Evolutionary conservation across 1,284 basidiomycete species (phyloP).

Genomic region (Coniferiporia weirii): DNA sequence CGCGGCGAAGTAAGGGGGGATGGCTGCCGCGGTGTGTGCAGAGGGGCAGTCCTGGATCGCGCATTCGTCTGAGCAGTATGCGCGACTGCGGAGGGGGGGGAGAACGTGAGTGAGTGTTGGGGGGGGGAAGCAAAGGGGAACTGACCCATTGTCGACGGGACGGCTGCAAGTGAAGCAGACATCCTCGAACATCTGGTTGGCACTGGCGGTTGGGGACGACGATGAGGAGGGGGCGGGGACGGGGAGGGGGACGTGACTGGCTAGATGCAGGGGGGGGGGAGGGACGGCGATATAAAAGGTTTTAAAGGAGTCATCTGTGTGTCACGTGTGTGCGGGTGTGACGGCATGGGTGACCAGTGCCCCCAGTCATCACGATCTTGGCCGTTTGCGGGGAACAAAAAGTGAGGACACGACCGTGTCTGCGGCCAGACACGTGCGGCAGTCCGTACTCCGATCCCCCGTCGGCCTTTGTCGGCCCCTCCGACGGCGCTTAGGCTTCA

Average conservation of each 20-base stretch:
- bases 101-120: conserved; percentile 20
- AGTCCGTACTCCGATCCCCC: no score
- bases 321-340: neutral
- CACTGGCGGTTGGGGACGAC: neutral
- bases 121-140: conserved; percentile 21
- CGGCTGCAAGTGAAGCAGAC: conserved; percentile 65
- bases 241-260: neutral
- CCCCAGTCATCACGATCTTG: neutral
- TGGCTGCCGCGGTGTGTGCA: conserved; percentile 54
- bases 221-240: neutral
- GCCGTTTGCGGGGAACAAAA: no score
- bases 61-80: conserved; percentile 73
- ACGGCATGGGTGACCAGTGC: neutral
- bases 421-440: no score
- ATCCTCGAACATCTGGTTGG: conserved; percentile 62
- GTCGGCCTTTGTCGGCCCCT: no score
- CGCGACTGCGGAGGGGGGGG: conserved; percentile 39
- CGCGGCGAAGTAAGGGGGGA: conserved; percentile 36
- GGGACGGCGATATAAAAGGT: neutral
- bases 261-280: neutral
- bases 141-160: conserved; percentile 58
- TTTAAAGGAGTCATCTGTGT: neutral
- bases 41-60: conserved; percentile 57
- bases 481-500: no score
- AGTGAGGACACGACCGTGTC: no score